Percentiles rank a stretch among this genome's conserved stretches.
Conservation (phyloP, 2,329 filamentous ascomycete species). For the Spiromastix sp. region DNA sequence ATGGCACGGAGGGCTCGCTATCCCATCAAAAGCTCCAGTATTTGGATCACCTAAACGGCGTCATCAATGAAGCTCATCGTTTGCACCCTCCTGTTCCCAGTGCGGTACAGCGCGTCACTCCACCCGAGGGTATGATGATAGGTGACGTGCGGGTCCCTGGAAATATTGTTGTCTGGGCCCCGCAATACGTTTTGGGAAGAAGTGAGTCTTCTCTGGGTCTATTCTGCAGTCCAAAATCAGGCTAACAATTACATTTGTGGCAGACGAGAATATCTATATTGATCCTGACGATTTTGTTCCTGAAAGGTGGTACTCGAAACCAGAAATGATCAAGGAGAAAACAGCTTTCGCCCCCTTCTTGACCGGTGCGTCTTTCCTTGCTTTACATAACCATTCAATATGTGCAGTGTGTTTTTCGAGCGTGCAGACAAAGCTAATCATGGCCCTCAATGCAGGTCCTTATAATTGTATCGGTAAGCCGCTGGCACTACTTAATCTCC, state of each 20-base stretch:
- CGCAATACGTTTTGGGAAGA: slow-evolving; percentile 15
- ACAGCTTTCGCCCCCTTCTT: slow-evolving; percentile 26
- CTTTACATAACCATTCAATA: not conserved
- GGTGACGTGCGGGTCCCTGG: slow-evolving; percentile 12
- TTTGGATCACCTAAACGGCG: slow-evolving; percentile 22
- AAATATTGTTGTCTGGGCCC: slow-evolving; percentile 14
- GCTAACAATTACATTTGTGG: too few species aligned
- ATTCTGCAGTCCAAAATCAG: too few species aligned
- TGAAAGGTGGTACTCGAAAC: slow-evolving; percentile 25
- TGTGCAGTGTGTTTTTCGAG: too few species aligned
- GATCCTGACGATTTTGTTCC: slow-evolving; percentile 22
- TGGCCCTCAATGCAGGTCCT: not conserved
- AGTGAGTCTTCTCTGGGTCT: slow-evolving; percentile 13
- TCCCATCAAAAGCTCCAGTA: slow-evolving; percentile 10
- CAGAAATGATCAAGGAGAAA: slow-evolving; percentile 24
- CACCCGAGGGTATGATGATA: slow-evolving; percentile 18
- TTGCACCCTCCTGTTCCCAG: slow-evolving; percentile 31
- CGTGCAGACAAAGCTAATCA: too few species aligned
- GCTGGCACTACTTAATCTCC: not conserved
- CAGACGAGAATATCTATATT: slow-evolving; percentile 19
- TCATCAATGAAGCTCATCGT: slow-evolving; percentile 36
- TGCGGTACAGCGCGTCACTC: slow-evolving; percentile 27
- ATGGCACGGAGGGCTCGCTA: not conserved
- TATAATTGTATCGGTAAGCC: not conserved
- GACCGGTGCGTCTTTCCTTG: slow-evolving; percentile 13